Evolutionary conservation across 352 stramenopile genomes (phyloP).

Genomic region (Pythium utonaiense): DNA sequence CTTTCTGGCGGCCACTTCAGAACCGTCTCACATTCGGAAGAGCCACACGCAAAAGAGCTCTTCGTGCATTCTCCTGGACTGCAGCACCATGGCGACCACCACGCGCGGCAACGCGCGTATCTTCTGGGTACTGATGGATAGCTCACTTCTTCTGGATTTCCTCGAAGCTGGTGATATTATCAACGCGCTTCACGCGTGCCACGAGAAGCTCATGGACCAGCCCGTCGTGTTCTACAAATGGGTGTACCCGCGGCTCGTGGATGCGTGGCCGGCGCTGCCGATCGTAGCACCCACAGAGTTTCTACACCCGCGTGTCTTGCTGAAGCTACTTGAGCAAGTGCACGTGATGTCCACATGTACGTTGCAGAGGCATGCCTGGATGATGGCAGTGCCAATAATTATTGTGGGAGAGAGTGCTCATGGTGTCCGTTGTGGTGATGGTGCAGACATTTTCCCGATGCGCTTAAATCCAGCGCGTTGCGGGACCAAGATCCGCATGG

Average conservation of each 20-base stretch:
- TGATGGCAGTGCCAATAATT: not conserved
- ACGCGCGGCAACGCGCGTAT: conserved; percentile 11
- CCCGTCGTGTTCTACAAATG: conserved; percentile 23
- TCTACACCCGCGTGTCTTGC: conserved; percentile 33
- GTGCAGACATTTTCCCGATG: conserved; percentile 42
- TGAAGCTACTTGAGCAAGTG: conserved; percentile 45
- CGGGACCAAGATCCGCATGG: conserved; percentile 44
- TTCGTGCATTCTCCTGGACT: not conserved
- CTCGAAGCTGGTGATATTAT: conserved; percentile 29
- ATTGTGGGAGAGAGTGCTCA: not conserved
- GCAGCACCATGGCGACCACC: not conserved
- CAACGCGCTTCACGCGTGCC: conserved; percentile 22
- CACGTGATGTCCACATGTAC: conserved; percentile 50
- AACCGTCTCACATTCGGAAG: not conserved
- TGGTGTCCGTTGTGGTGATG: not conserved
- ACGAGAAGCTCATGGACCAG: conserved; percentile 26
- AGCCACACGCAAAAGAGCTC: not conserved
- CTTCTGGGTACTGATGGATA: conserved; percentile 35
- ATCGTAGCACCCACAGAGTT: conserved; percentile 21
- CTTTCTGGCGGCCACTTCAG: not conserved
- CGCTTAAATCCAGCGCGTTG: conserved; percentile 40
- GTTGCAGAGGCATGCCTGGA: conserved; percentile 5
- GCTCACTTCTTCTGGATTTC: conserved; percentile 51
- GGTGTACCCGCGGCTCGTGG: conserved; percentile 14
- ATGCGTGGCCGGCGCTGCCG: conserved; percentile 26